Evolutionary conservation across 345 rosid species (phyloP), one percentile per base, ranked within the genome.

Genomic region (Fremontodendron californicum): DNA sequence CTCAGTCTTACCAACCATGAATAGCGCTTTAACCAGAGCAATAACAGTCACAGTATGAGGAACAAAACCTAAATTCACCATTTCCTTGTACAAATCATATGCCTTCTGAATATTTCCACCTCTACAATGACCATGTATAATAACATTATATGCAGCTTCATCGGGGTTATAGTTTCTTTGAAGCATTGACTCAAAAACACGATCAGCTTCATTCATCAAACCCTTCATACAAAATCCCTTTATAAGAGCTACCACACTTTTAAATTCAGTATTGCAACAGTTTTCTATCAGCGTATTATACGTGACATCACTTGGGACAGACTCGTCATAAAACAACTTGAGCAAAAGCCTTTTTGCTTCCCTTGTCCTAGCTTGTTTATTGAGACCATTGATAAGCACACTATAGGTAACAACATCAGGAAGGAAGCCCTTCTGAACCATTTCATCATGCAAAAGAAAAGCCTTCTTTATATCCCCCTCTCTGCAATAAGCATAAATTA

Each of bases 221-320:
- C 97, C 97, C 83, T 93, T 93, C 96, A 90, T 88, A 74, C 98
- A 94, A 78, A 94, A 93, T 23, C 97, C 97, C 82, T 91, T 94
- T 29, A 94, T 76, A 75, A 93, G 97, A 55, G 93, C 91, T 6
- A 85, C 87, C 25, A 51, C 91, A 35, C 88, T 90, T 84, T 81
- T 90, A 67, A 90, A 91, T 80, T 90, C 95, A 43, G 74, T 78
- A 80, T 80, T 87, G 51, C 86, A 64, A 78, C 97, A 93, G 74
- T 82, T 94, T 74, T 91, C 93, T 57, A 92, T 89, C 63, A 94
- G 87, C 9, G 94, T 86, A 31, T 89, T 77, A 67, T 92, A 92
- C 3, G 90, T 89, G 40, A 92, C 87, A 68, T 84, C 87, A 45
- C 81, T 83, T 2, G 98, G 97, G 66, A 94, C 87, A 37, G 92